These are phyloP conservation scores for Flaveria trinervia DNA, from an alignment of 129 eudicot genomes.

Conservation along the genomic window DNA sequence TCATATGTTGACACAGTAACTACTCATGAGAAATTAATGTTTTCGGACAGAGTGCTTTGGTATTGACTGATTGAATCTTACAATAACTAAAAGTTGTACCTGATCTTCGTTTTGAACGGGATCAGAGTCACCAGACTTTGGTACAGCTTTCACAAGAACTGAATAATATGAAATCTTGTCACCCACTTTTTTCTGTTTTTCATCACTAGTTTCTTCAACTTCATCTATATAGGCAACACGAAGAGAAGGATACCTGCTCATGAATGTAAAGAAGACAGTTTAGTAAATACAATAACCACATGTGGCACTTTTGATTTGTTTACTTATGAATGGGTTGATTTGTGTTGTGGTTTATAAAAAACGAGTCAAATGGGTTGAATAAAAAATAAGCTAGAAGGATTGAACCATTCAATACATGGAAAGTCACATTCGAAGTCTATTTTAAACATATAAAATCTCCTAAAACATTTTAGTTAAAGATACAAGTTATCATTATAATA, in stretches of 20 bases:
- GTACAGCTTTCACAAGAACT: constrained; percentile 87
- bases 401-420: not conserved
- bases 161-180: constrained; percentile 74
- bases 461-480: not conserved
- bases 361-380: not conserved
- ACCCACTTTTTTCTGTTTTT: constrained; percentile 47
- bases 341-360: not conserved
- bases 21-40: not conserved
- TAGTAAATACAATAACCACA: not conserved
- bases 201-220: constrained; percentile 73
- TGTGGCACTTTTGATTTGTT: not conserved
- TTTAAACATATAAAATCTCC: not conserved
- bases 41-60: not conserved
- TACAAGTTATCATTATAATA: not conserved
- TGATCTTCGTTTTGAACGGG: constrained; percentile 78
- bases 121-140: constrained; percentile 72
- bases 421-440: not conserved
- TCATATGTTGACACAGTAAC: not conserved
- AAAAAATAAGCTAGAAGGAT: not conserved
- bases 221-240: constrained; percentile 91
- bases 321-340: not conserved
- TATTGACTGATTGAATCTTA: not conserved
- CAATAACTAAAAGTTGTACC: constrained; percentile 40
- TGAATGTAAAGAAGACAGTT: constrained; percentile 16
- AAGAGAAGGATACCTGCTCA: constrained; percentile 82